Percentiles rank a stretch among this genome's conserved stretches.
phyloP scores from a whole-genome alignment of 345 rosid species.

The Iberis pinnata region DNA sequence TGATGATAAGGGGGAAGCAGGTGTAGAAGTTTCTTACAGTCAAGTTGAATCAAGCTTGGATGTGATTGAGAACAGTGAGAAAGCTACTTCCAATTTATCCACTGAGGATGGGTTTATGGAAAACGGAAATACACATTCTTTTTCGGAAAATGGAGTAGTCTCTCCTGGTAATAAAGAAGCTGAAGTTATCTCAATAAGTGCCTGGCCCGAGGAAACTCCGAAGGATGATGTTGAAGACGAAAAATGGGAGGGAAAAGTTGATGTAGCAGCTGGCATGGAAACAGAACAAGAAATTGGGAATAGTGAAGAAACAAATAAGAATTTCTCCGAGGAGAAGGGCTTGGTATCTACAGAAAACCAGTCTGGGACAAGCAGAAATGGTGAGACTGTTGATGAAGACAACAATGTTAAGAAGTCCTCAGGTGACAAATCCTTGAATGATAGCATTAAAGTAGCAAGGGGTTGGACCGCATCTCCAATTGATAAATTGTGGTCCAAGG shows the following conservation, averaged over 20 bases:
- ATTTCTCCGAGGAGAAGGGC: slow-evolving; percentile 16
- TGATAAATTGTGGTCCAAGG: slow-evolving; percentile 27
- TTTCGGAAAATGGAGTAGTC: neutral
- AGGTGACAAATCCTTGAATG: slow-evolving; percentile 2
- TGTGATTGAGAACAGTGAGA: slow-evolving; percentile 29
- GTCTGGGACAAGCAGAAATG: slow-evolving; percentile 17
- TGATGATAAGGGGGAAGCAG: slow-evolving; percentile 27
- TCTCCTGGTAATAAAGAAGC: slow-evolving; percentile 8
- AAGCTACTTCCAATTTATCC: slow-evolving; percentile 38
- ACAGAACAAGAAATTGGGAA: slow-evolving; percentile 21
- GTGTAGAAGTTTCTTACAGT: slow-evolving; percentile 15
- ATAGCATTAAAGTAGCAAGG: slow-evolving; percentile 2
- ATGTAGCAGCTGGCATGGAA: slow-evolving; percentile 17
- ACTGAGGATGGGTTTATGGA: slow-evolving; percentile 19
- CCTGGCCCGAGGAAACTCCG: slow-evolving; percentile 1
- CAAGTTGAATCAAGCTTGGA: slow-evolving; percentile 22
- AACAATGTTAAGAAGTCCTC: slow-evolving; percentile 6
- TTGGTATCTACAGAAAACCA: slow-evolving; percentile 10
- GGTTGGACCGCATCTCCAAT: slow-evolving; percentile 7
- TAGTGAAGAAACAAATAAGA: slow-evolving; percentile 21
- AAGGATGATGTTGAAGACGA: slow-evolving; percentile 18
- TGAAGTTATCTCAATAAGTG: slow-evolving; percentile 13
- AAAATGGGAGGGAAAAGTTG: slow-evolving; percentile 24
- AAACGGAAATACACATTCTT: slow-evolving; percentile 7
- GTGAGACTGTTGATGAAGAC: slow-evolving; percentile 3